phyloP scores from a whole-genome alignment of 495 filamentous ascomycete genomes.

The Penicillium argentinense region DNA sequence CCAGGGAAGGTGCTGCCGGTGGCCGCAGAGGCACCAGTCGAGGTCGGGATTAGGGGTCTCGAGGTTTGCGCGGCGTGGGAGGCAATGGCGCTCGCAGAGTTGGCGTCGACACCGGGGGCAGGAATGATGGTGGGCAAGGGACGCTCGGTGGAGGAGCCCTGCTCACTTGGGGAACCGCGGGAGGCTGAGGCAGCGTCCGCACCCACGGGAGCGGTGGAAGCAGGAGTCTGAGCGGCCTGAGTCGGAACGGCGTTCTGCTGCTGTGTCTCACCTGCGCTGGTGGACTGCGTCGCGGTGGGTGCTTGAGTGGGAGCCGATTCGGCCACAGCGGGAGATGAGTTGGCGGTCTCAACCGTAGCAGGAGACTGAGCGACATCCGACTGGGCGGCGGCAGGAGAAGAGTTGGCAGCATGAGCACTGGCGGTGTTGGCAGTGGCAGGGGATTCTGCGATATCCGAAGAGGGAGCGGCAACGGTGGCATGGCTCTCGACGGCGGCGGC shows the following conservation, averaged over 20 bases:
- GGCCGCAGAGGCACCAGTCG: constrained; percentile 10
- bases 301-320: constrained; percentile 1
- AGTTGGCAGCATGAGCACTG: not conserved
- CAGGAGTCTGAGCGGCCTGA: not conserved
- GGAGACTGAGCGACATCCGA: constrained; percentile 3
- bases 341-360: not conserved
- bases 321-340: not conserved
- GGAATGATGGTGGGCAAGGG: constrained; percentile 12
- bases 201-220: not conserved
- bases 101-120: constrained; percentile 3
- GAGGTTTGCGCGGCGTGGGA: constrained; percentile 8
- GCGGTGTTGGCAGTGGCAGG: no score
- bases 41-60: constrained; percentile 11
- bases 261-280: not conserved
- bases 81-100: constrained; percentile 4
- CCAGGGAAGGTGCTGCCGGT: constrained; percentile 5
- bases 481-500: not conserved
- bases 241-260: not conserved
- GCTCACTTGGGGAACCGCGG: no score
- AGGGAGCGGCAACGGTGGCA: not conserved
- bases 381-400: constrained; percentile 2
- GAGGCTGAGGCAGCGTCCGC: constrained; percentile 11
- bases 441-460: no score
- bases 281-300: not conserved
- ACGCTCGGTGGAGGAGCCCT: not conserved